Evolutionary conservation across 768 basidiomycete species (phyloP).

Genomic region (Lactarius sp.): DNA sequence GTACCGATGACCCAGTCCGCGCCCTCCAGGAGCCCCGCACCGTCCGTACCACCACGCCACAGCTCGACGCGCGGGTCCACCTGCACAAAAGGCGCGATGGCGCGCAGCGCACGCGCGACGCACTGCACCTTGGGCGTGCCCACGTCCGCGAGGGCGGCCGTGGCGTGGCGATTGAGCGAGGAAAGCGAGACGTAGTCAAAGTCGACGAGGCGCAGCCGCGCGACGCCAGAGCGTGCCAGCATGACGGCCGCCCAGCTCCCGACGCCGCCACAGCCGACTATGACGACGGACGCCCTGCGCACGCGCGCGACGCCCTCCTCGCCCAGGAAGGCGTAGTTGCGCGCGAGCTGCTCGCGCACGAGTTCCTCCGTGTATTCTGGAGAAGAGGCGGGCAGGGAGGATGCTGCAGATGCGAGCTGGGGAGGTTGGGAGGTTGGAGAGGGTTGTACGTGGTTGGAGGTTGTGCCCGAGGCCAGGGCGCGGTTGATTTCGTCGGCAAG

Average conservation of each 20-base stretch:
- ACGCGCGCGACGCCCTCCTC: constrained; percentile 82
- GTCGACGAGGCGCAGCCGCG: constrained; percentile 77
- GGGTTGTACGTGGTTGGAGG: constrained; percentile 1
- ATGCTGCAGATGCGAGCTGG: not conserved
- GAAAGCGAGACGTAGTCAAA: constrained; percentile 96
- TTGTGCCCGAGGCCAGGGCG: constrained; percentile 36
- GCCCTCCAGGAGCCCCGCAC: constrained; percentile 66
- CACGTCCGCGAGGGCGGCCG: constrained; percentile 83
- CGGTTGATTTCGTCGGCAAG: constrained; percentile 54
- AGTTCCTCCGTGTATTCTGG: constrained; percentile 69
- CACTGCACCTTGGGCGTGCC: constrained; percentile 88
- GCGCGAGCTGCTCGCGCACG: constrained; percentile 81
- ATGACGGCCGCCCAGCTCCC: constrained; percentile 95
- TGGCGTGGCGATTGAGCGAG: constrained; percentile 92
- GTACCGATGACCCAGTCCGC: constrained; percentile 92
- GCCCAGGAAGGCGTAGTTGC: constrained; percentile 94
- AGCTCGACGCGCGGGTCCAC: constrained; percentile 81
- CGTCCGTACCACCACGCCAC: constrained; percentile 75
- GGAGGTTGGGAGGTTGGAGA: not conserved
- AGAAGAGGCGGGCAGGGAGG: not conserved
- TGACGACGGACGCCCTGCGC: constrained; percentile 67
- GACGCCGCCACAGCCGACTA: constrained; percentile 95
- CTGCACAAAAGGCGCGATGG: constrained; percentile 80
- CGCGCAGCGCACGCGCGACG: constrained; percentile 60
- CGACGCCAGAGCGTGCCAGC: constrained; percentile 85